A percentile compares a stretch with the other conserved stretches of the same genome.
Evolutionary conservation across 768 basidiomycete species (phyloP).

Genomic region (Porpolomopsis calyptriformis): DNA sequence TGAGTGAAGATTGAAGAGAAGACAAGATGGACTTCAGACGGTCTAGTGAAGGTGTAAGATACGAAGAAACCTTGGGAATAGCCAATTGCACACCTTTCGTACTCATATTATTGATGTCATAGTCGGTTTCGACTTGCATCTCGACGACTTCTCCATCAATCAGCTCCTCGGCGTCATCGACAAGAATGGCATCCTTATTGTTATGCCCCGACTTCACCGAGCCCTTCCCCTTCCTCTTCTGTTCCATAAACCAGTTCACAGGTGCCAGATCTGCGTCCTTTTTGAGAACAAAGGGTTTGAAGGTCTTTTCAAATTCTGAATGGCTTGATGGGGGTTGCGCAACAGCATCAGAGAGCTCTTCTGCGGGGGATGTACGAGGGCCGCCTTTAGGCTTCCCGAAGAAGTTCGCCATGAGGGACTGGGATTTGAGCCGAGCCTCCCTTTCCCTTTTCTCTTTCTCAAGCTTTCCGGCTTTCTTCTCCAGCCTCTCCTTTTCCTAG

Average conservation of each 20-base stretch:
- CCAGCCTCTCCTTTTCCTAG: slow-evolving; percentile 60
- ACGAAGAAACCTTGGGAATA: neutral
- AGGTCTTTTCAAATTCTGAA: slow-evolving; percentile 63
- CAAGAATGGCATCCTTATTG: slow-evolving; percentile 43
- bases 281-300: slow-evolving; percentile 72
- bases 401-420: slow-evolving; percentile 68
- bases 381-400: slow-evolving; percentile 53
- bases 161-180: slow-evolving; percentile 42
- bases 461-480: slow-evolving; percentile 56
- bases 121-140: neutral
- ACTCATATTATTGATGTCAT: slow-evolving; percentile 25
- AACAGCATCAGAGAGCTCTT: slow-evolving; percentile 21
- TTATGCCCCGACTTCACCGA: slow-evolving; percentile 10
- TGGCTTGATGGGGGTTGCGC: slow-evolving; percentile 27
- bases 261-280: slow-evolving; percentile 67
- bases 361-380: slow-evolving; percentile 14
- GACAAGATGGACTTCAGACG: slow-evolving; percentile 29
- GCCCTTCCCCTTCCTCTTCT: slow-evolving; percentile 18
- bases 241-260: slow-evolving; percentile 50
- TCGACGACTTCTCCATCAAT: slow-evolving; percentile 8
- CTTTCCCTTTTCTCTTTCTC: slow-evolving; percentile 66
- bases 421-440: slow-evolving; percentile 61
- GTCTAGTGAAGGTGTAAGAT: slow-evolving; percentile 19
- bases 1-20: slow-evolving; percentile 22
- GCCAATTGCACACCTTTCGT: slow-evolving; percentile 27